A percentile compares a stretch with the other conserved stretches of the same genome.
Conservation (phyloP, 208 protist genomes). For the Trypanosoma melophagium region DNA sequence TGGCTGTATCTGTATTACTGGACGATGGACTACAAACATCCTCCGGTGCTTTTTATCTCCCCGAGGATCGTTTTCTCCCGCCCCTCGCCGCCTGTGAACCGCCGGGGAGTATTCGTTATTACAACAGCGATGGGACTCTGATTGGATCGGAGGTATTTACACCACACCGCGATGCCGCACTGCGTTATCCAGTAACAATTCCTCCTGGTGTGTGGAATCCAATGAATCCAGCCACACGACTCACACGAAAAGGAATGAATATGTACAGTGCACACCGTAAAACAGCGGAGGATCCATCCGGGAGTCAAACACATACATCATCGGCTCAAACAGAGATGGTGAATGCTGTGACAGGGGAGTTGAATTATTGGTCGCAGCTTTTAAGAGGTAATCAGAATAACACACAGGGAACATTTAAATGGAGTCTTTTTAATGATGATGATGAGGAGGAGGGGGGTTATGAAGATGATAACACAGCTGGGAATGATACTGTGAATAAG, state of each 20-base stretch:
- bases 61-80: conserved; percentile 35
- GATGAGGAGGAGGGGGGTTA: conserved; percentile 21
- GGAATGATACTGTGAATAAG: not conserved
- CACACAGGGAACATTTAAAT: conserved; percentile 32
- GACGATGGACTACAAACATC: conserved; percentile 65
- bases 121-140: conserved; percentile 13
- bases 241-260: conserved; percentile 61
- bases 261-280: conserved; percentile 34
- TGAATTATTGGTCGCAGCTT: conserved; percentile 60
- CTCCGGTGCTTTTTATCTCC: conserved; percentile 71
- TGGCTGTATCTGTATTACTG: conserved; percentile 81
- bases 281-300: too few relatives aligned
- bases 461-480: not conserved
- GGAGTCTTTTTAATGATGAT: conserved; percentile 48
- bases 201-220: conserved; percentile 47
- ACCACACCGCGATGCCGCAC: conserved; percentile 47
- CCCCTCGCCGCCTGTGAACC: conserved; percentile 43
- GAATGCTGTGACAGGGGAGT: conserved; percentile 36
- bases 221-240: conserved; percentile 23
- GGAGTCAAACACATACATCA: not conserved
- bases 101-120: conserved; percentile 55
- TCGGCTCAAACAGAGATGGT: conserved; percentile 17
- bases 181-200: conserved; percentile 37
- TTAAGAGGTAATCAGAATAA: conserved; percentile 25
- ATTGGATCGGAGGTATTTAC: conserved; percentile 24